Evolutionary conservation across 306 rosid genomes (phyloP).

Genomic region (Prunus davidiana): DNA sequence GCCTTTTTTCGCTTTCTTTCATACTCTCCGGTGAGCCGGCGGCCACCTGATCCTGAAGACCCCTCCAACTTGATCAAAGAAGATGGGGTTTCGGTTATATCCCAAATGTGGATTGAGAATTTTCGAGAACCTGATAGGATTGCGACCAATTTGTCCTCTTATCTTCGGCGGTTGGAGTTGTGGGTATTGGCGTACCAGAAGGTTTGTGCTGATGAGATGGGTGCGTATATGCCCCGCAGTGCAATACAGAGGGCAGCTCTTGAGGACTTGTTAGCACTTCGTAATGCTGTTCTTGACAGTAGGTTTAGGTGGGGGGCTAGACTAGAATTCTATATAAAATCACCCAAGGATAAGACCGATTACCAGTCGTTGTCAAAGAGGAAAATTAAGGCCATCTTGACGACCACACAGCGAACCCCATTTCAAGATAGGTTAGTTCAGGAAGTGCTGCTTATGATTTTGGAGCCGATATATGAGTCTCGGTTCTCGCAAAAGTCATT

Average conservation of each 20-base stretch:
- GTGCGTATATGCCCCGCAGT: constrained; percentile 70
- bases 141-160: constrained; percentile 56
- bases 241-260: constrained; percentile 54
- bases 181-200: constrained; percentile 93
- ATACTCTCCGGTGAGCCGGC: constrained; percentile 38
- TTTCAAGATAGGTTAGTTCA: constrained; percentile 88
- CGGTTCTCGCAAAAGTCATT: constrained; percentile 61
- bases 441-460: constrained; percentile 70
- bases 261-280: constrained; percentile 70
- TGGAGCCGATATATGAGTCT: constrained; percentile 84
- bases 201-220: constrained; percentile 76
- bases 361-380: constrained; percentile 71
- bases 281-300: constrained; percentile 76
- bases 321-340: constrained; percentile 61
- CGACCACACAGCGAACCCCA: constrained; percentile 71
- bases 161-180: constrained; percentile 72
- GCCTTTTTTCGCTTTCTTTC: constrained; percentile 26
- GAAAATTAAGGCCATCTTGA: constrained; percentile 67
- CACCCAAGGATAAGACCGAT: constrained; percentile 71
- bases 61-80: constrained; percentile 64
- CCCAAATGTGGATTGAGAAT: constrained; percentile 79
- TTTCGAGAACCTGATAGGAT: constrained; percentile 63
- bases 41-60: constrained; percentile 57
- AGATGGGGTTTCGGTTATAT: constrained; percentile 66
- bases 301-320: constrained; percentile 88